phyloP scores from a whole-genome alignment of 2,329 filamentous ascomycete genomes.

The Hymenoscyphus fraxineus region DNA sequence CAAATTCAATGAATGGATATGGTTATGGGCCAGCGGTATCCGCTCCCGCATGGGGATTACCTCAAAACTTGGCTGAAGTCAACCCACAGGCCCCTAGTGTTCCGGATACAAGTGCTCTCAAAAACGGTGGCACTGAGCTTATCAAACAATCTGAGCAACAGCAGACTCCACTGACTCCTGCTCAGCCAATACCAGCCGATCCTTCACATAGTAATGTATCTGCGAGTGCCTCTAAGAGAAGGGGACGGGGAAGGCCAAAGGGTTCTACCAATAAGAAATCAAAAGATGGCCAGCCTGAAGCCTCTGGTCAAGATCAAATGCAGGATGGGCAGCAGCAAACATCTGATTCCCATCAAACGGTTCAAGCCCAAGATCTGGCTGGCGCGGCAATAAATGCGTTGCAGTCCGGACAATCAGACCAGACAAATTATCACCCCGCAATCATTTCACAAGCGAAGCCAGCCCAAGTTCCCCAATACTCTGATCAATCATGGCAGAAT shows the following conservation, averaged over 20 bases:
- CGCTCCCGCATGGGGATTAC: constrained; percentile 32
- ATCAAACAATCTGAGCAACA: constrained; percentile 18
- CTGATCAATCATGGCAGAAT: constrained; percentile 27
- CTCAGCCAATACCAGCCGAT: constrained; percentile 18
- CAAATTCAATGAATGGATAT: constrained; percentile 33
- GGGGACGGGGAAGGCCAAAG: constrained; percentile 44
- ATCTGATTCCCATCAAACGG: constrained; percentile 10
- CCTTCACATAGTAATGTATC: constrained; percentile 20
- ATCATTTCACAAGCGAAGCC: constrained; percentile 31
- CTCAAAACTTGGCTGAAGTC: constrained; percentile 28
- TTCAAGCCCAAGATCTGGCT: constrained; percentile 21
- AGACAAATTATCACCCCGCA: constrained; percentile 11
- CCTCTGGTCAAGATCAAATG: constrained; percentile 10
- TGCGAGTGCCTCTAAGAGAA: constrained; percentile 27
- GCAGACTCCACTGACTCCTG: constrained; percentile 23
- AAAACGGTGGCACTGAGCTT: constrained; percentile 13
- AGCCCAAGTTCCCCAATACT: constrained; percentile 21
- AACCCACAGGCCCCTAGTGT: constrained; percentile 24
- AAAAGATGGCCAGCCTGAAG: constrained; percentile 22
- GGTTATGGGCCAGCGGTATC: constrained; percentile 31
- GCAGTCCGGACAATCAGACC: constrained; percentile 2
- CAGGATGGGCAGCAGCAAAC: constrained; percentile 18
- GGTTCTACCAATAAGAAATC: constrained; percentile 47
- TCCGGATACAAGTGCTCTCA: constrained; percentile 13
- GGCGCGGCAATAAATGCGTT: neutral